Conservation (phyloP, 2,329 filamentous ascomycete species). For the Dactylellina drechsleri region DNA sequence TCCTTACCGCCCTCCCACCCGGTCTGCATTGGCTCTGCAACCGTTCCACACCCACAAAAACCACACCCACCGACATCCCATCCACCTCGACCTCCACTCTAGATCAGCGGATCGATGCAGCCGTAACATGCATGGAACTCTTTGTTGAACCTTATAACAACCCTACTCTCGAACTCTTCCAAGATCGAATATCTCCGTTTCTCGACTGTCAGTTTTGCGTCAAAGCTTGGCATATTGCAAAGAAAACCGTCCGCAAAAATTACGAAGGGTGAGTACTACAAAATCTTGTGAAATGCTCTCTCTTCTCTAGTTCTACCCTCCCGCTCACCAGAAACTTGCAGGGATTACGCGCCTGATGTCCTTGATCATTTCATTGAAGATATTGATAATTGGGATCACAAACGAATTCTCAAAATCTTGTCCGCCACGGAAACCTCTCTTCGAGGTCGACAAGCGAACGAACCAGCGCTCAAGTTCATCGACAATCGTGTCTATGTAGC, state of each 20-base stretch:
- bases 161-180: slow-evolving; percentile 57
- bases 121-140: slow-evolving; percentile 56
- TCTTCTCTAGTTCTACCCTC: not conserved
- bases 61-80: slow-evolving; percentile 19
- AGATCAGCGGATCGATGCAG: slow-evolving; percentile 54
- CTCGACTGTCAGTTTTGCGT: slow-evolving; percentile 57
- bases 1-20: slow-evolving; percentile 56
- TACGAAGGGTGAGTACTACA: slow-evolving; percentile 54
- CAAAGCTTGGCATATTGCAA: slow-evolving; percentile 57
- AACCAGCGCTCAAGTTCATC: slow-evolving; percentile 38
- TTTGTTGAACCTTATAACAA: slow-evolving; percentile 57
- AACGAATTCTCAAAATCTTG: slow-evolving; percentile 31
- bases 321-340: slow-evolving; percentile 29
- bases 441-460: slow-evolving; percentile 13
- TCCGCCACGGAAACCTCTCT: slow-evolving; percentile 30
- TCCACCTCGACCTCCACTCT: slow-evolving; percentile 14
- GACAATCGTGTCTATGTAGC: slow-evolving; percentile 50
- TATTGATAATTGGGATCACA: slow-evolving; percentile 48
- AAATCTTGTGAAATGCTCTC: not conserved
- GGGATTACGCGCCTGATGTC: slow-evolving; percentile 44
- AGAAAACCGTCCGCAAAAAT: slow-evolving; percentile 56
- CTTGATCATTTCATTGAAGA: slow-evolving; percentile 48
- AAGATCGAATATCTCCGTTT: slow-evolving; percentile 55
- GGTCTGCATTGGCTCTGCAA: slow-evolving; percentile 58
- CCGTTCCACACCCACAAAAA: slow-evolving; percentile 48